phyloP scores from a whole-genome alignment of 1,284 basidiomycete species.

The Hymenochaete sp. region DNA sequence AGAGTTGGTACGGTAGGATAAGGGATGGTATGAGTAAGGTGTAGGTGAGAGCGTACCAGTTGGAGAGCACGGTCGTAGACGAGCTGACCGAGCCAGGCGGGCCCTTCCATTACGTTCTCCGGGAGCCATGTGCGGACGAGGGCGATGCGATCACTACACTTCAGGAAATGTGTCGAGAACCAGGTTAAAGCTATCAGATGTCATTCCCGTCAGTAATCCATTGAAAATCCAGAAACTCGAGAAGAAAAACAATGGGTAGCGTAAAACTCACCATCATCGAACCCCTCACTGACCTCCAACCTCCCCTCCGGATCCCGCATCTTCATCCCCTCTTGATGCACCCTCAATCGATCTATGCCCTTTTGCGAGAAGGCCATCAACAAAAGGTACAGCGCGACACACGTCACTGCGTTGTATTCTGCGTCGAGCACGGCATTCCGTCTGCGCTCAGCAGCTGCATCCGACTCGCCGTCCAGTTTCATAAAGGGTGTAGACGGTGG shows the following conservation, averaged over 20 bases:
- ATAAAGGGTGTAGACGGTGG: constrained; percentile 65
- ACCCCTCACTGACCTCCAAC: constrained; percentile 62
- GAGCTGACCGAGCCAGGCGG: constrained; percentile 72
- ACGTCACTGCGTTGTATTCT: constrained; percentile 73
- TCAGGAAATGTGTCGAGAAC: constrained; percentile 72
- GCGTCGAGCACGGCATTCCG: constrained; percentile 65
- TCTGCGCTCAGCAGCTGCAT: constrained; percentile 54
- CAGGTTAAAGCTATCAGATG: constrained; percentile 48
- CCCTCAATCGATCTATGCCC: constrained; percentile 71
- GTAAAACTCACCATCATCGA: constrained; percentile 58
- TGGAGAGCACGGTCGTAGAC: constrained; percentile 71
- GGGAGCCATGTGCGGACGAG: constrained; percentile 79
- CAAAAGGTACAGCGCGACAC: constrained; percentile 87
- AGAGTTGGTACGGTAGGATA: too few relatives aligned
- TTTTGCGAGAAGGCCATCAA: constrained; percentile 88
- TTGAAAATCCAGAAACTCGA: constrained; percentile 1
- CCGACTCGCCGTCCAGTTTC: constrained; percentile 62
- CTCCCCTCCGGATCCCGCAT: constrained; percentile 70
- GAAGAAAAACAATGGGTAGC: constrained; percentile 13
- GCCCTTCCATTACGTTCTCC: constrained; percentile 59
- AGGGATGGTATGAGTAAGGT: too few relatives aligned
- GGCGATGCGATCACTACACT: constrained; percentile 66
- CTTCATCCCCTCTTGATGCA: constrained; percentile 65
- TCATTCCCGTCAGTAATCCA: not conserved
- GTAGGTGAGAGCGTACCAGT: constrained; percentile 44